phyloP scores from a whole-genome alignment of 441 rosid genomes.

The Croton laevigatus region DNA sequence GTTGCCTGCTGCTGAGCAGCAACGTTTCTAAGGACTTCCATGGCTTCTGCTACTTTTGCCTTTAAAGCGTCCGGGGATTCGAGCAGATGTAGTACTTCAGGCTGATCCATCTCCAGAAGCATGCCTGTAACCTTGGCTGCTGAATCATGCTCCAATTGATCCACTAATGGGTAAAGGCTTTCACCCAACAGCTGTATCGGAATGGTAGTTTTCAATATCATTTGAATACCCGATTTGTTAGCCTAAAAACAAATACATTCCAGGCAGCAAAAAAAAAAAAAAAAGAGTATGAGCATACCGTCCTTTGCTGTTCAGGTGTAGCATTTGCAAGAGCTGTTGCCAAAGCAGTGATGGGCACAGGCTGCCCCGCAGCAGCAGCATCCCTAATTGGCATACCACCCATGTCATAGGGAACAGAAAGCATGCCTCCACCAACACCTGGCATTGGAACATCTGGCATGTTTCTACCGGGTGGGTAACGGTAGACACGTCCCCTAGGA shows the following conservation, averaged over 20 bases:
- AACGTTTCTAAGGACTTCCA: conserved; percentile 80
- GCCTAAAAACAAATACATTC: neutral
- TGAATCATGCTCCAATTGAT: conserved; percentile 69
- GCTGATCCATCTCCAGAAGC: conserved; percentile 96
- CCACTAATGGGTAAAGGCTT: conserved; percentile 80
- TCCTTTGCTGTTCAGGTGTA: conserved; percentile 72
- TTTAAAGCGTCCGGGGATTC: conserved; percentile 85
- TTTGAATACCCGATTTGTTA: too few species aligned
- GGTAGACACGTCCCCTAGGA: conserved; percentile 68
- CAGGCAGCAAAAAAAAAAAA: neutral
- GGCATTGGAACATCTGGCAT: conserved; percentile 42
- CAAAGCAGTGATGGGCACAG: conserved; percentile 68
- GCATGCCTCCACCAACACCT: conserved; percentile 47
- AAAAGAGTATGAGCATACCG: conserved; percentile 42
- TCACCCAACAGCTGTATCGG: conserved; percentile 81
- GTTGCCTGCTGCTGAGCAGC: conserved; percentile 47
- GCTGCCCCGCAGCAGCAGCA: conserved; percentile 41
- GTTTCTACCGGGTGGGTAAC: conserved; percentile 68
- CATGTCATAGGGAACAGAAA: conserved; percentile 45
- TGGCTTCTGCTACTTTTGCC: conserved; percentile 68
- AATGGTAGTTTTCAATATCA: too few species aligned
- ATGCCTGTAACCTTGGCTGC: conserved; percentile 92
- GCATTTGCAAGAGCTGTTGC: conserved; percentile 81
- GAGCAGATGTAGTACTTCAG: conserved; percentile 80
- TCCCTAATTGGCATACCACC: conserved; percentile 39